Conservation (phyloP, 768 basidiomycete species). For the Auriscalpium vulgare region DNA sequence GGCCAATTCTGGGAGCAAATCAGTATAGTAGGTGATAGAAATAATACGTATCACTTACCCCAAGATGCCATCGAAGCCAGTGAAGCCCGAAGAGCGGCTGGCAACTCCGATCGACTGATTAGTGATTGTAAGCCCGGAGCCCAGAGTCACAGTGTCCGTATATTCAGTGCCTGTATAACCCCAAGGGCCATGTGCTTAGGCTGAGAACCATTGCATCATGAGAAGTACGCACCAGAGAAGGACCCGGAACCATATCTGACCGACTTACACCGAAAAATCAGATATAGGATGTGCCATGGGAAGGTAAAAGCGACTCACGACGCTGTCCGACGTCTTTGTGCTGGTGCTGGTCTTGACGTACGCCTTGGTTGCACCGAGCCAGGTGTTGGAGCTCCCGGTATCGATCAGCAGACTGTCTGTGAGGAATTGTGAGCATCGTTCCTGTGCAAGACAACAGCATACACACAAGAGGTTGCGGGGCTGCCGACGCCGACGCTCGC, state of each 20-base stretch:
- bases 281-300: constrained; percentile 26
- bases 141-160: constrained; percentile 48
- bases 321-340: constrained; percentile 32
- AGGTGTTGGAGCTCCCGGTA: constrained; percentile 66
- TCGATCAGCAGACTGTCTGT: constrained; percentile 51
- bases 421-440: neutral
- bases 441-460: neutral
- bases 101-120: constrained; percentile 63
- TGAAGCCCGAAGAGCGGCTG: constrained; percentile 29
- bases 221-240: constrained; percentile 37
- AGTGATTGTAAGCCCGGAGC: constrained; percentile 38
- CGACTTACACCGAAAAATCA: constrained; percentile 26
- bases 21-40: constrained; percentile 16
- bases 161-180: constrained; percentile 18
- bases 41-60: constrained; percentile 35
- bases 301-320: constrained; percentile 30
- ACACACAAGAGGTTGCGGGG: constrained; percentile 46
- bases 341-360: constrained; percentile 47
- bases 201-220: neutral
- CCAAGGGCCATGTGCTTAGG: neutral
- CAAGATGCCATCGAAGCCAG: constrained; percentile 54
- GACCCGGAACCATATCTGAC: constrained; percentile 55
- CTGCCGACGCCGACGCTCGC: constrained; percentile 39
- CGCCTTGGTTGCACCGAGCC: constrained; percentile 45
- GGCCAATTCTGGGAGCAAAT: constrained; percentile 50